These are phyloP conservation scores for Darksidea phi DNA, from an alignment of 495 filamentous ascomycete genomes.

Conservation along the genomic window DNA sequence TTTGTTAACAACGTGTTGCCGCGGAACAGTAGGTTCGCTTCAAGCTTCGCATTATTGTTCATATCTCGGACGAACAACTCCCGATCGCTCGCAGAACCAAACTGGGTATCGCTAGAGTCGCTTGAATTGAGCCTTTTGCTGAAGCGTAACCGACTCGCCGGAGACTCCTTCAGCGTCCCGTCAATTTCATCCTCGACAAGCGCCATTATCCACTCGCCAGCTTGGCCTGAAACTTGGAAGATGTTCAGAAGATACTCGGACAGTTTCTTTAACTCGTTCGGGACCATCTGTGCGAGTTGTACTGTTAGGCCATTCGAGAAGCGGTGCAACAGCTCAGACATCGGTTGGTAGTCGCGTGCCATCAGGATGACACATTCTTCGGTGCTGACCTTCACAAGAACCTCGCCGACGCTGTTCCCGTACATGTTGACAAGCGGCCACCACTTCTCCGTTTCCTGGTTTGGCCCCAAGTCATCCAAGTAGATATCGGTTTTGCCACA, in stretches of 20 bases:
- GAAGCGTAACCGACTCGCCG: slow-evolving; percentile 69
- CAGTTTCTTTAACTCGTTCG: slow-evolving; percentile 72
- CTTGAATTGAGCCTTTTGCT: slow-evolving; percentile 74
- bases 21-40: slow-evolving; percentile 93
- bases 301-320: slow-evolving; percentile 81
- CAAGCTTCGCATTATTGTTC: slow-evolving; percentile 58
- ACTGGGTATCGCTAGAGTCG: slow-evolving; percentile 64
- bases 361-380: slow-evolving; percentile 89
- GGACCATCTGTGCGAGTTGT: slow-evolving; percentile 77
- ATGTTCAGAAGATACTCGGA: slow-evolving; percentile 89
- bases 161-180: slow-evolving; percentile 75
- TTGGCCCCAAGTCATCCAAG: slow-evolving; percentile 76
- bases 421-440: slow-evolving; percentile 75
- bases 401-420: slow-evolving; percentile 74
- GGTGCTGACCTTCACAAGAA: slow-evolving; percentile 78
- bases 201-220: slow-evolving; percentile 86
- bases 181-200: slow-evolving; percentile 97
- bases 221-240: slow-evolving; percentile 89
- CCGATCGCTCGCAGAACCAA: slow-evolving; percentile 49
- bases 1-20: slow-evolving; percentile 95
- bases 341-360: slow-evolving; percentile 75
- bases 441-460: slow-evolving; percentile 85
- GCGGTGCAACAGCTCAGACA: slow-evolving; percentile 80
- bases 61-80: slow-evolving; percentile 65
- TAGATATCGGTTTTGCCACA: slow-evolving; percentile 79